These are phyloP conservation scores for Phytophthora nicotianae DNA, from an alignment of 352 stramenopile genomes.

Conservation along the genomic window DNA sequence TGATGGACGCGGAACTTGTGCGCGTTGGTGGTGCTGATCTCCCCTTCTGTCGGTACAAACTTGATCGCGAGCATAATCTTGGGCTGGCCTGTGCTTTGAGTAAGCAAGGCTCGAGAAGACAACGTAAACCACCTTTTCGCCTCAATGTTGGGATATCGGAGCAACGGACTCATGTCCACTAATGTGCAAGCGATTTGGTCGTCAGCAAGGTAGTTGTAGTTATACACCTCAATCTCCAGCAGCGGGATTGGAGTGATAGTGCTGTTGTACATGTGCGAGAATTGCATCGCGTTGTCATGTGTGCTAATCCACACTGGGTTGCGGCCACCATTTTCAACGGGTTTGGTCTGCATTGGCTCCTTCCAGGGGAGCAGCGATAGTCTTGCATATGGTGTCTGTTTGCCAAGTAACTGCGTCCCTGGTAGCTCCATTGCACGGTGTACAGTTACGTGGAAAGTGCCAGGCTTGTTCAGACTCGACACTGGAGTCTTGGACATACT, in stretches of 20 bases:
- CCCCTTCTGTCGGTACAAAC: slow-evolving; percentile 71
- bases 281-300: slow-evolving; percentile 83
- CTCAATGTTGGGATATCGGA: slow-evolving; percentile 74
- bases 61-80: slow-evolving; percentile 79
- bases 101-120: slow-evolving; percentile 63
- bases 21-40: slow-evolving; percentile 62
- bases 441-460: slow-evolving; percentile 79
- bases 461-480: slow-evolving; percentile 63
- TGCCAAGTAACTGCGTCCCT: slow-evolving; percentile 65
- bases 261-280: slow-evolving; percentile 91
- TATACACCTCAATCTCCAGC: slow-evolving; percentile 87
- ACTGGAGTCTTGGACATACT: slow-evolving; percentile 47
- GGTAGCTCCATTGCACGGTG: slow-evolving; percentile 77
- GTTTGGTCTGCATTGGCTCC: slow-evolving; percentile 81
- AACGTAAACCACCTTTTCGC: slow-evolving; percentile 84
- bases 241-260: slow-evolving; percentile 85
- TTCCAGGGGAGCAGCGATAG: slow-evolving; percentile 85
- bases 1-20: slow-evolving; percentile 90
- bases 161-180: slow-evolving; percentile 81
- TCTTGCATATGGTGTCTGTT: slow-evolving; percentile 73
- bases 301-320: slow-evolving; percentile 75
- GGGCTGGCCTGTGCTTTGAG: slow-evolving; percentile 53
- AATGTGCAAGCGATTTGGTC: slow-evolving; percentile 81
- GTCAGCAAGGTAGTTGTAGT: slow-evolving; percentile 82
- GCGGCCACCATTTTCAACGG: slow-evolving; percentile 70